Conservation (phyloP, 768 basidiomycete genomes). For the Lactarius pseudohatsudake region DNA sequence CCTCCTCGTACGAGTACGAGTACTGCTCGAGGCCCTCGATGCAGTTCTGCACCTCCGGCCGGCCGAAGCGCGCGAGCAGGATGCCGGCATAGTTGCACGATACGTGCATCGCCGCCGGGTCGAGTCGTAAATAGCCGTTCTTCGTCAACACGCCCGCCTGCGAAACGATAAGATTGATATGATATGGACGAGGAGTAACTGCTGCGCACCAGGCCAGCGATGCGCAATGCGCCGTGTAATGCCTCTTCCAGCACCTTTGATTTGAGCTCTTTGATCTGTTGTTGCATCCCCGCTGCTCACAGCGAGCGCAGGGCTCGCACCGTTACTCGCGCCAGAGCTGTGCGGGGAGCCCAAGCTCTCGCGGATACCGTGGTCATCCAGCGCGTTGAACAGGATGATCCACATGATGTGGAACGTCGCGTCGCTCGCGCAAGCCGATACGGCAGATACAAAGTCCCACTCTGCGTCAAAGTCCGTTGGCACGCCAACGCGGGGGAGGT, state of each 20-base stretch:
- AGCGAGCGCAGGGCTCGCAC: constrained; percentile 32
- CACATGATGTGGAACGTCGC: constrained; percentile 92
- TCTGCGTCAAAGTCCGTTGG: constrained; percentile 79
- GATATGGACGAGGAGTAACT: background rate
- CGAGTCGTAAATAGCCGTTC: constrained; percentile 86
- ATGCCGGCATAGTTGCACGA: constrained; percentile 82
- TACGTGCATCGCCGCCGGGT: constrained; percentile 88
- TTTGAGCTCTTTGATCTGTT: constrained; percentile 61
- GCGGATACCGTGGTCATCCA: constrained; percentile 82
- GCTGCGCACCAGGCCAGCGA: constrained; percentile 75
- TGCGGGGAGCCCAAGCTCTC: constrained; percentile 56
- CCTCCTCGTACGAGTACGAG: constrained; percentile 83
- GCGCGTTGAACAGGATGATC: constrained; percentile 77
- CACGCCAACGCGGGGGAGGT: constrained; percentile 78
- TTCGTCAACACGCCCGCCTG: constrained; percentile 80
- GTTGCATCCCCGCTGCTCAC: constrained; percentile 38
- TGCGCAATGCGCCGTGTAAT: constrained; percentile 79
- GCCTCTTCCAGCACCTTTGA: constrained; percentile 78
- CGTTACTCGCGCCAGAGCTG: constrained; percentile 38
- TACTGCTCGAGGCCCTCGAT: constrained; percentile 87
- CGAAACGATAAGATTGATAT: background rate
- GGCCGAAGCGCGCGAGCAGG: constrained; percentile 77
- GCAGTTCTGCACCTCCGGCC: constrained; percentile 80
- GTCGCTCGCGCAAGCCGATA: constrained; percentile 76
- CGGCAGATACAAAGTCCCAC: constrained; percentile 89